Evolutionary conservation across 2,329 filamentous ascomycete species (phyloP), one percentile per base, ranked within the genome.

Genomic region (Hypomyces rosellus): DNA sequence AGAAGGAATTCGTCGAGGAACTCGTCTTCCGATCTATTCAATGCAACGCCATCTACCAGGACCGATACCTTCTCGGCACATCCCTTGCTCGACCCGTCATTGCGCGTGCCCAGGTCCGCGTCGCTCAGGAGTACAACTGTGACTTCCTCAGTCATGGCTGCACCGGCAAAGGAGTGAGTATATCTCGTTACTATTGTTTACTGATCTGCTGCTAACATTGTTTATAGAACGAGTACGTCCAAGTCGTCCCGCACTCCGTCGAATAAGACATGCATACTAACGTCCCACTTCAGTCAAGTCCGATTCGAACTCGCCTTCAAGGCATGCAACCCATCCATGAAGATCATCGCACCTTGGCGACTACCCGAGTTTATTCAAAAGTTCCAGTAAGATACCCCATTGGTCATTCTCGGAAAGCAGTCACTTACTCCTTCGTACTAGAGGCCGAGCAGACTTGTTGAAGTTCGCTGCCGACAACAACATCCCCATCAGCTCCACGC

Each of bases 21-120:
- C 76, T 91, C 34, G 85, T 84, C 74, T 89, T 84, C 76, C 84
- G 80, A 48, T 86, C 86, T 52, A 80, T 90, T 58, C 83, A 87
- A 43, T 39, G 57, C 62, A 80, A 81, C 59, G 78, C 77, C 51
- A 75, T 80, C 61, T 83, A 79, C 63, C 79, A 88, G 71, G 82
- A 84, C 61, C 55, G 52, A 18, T 69, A 68, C 49, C 60, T 68
- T 6, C 59, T 64, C 55, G 78, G 78, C 51, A 83, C 79, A 46
- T 73, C 74, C 30, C 72, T 86, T 51, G 83, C 83, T 56, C 78
- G 83, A 43, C 84, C 83, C 39, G 77, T 86, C 61, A 85, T 86
- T 57, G 82, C 83, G 50, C 74, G 82, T 49, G 78, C 76, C 4
- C 57, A 61, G 37, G 63, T 71, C 22, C 58, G 57, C 6, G 61